phyloP scores from a whole-genome alignment of 192 early-diverging fungal species.

The Allomyces macrogynus region DNA sequence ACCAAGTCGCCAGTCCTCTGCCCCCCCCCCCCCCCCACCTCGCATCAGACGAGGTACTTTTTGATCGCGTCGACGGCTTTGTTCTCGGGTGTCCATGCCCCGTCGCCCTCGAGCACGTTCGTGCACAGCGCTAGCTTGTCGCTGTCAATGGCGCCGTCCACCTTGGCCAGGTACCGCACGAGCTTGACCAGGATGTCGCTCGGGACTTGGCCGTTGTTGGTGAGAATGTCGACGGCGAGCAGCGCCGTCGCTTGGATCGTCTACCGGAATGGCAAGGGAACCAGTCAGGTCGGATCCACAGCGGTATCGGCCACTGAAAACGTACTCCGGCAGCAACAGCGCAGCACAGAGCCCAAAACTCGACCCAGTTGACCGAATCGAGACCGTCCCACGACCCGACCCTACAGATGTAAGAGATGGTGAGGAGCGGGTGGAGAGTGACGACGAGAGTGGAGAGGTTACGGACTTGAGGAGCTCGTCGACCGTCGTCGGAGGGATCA shows the following conservation, averaged over 20 bases:
- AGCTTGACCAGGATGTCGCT: slow-evolving; percentile 8
- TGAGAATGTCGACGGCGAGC: slow-evolving; percentile 8
- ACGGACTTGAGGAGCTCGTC: not conserved
- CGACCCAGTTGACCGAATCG: slow-evolving; percentile 20
- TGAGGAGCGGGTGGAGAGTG: not conserved
- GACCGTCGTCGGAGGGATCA: slow-evolving; percentile 4
- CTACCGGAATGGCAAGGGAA: slow-evolving; percentile 1
- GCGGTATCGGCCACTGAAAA: not conserved
- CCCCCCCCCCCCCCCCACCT: no score
- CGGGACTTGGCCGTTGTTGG: slow-evolving; percentile 13
- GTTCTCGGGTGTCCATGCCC: no score
- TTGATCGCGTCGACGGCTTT: no score
- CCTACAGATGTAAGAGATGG: slow-evolving; percentile 1
- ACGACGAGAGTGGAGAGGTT: not conserved
- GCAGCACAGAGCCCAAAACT: slow-evolving; percentile 21
- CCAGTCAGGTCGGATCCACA: not conserved
- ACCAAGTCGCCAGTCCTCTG: no score
- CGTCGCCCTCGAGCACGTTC: no score
- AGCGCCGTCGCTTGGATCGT: slow-evolving; percentile 17
- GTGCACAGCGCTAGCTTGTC: not conserved
- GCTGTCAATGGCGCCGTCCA: slow-evolving; percentile 7
- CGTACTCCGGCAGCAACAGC: slow-evolving; percentile 18
- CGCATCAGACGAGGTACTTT: no score
- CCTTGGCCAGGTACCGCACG: slow-evolving; percentile 12
- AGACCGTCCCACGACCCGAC: slow-evolving; percentile 16